These are phyloP conservation scores for Cyberlindnera galapagoensis DNA, from an alignment of 805 yeast species.

Conservation along the genomic window DNA sequence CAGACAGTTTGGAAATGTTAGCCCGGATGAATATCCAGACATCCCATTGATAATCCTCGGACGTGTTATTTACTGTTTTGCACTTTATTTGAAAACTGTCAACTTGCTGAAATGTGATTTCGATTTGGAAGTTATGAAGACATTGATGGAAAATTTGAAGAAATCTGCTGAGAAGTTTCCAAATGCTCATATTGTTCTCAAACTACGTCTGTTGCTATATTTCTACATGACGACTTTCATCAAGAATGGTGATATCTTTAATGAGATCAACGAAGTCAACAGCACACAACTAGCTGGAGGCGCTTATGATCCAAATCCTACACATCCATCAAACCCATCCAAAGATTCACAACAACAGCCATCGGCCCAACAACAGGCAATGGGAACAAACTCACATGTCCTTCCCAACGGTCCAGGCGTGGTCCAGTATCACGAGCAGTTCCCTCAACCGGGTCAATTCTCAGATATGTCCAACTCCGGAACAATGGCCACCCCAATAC, in stretches of 20 bases:
- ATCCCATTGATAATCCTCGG: slow-evolving; percentile 22
- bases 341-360: too few species aligned
- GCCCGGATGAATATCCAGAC: slow-evolving; percentile 11
- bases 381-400: too few species aligned
- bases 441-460: too few species aligned
- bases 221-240: slow-evolving; percentile 24
- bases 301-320: slow-evolving; percentile 1
- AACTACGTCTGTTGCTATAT: slow-evolving; percentile 19
- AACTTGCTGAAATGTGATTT: slow-evolving; percentile 16
- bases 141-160: slow-evolving; percentile 12
- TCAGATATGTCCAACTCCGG: too few species aligned
- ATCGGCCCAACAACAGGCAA: too few species aligned
- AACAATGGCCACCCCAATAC: too few species aligned
- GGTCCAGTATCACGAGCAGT: too few species aligned
- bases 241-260: slow-evolving; percentile 21
- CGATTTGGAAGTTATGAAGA: slow-evolving; percentile 12
- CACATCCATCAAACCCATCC: too few species aligned
- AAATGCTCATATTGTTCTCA: slow-evolving; percentile 18
- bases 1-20: slow-evolving; percentile 11
- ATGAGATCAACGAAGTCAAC: slow-evolving; percentile 15
- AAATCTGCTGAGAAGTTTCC: slow-evolving; percentile 11
- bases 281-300: too few species aligned
- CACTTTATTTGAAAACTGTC: slow-evolving; percentile 19
- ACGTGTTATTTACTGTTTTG: slow-evolving; percentile 24
- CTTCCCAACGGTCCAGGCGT: too few species aligned